These are phyloP conservation scores for Malus asiatica DNA, from an alignment of 306 rosid genomes.

Conservation along the genomic window DNA sequence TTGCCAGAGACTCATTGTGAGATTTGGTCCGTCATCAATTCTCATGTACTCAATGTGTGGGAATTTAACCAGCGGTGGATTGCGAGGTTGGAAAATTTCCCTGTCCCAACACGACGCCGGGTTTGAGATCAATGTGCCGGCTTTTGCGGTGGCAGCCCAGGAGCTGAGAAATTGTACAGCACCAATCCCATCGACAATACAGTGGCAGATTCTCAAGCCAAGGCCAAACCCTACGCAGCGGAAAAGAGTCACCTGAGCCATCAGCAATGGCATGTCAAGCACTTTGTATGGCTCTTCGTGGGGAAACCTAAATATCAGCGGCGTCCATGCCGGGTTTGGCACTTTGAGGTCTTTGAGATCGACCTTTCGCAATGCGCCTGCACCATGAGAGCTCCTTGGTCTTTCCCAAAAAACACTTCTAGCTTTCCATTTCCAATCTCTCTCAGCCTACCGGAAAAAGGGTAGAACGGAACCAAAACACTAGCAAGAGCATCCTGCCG, in stretches of 20 bases:
- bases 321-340: slow-evolving; percentile 90
- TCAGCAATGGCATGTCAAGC: slow-evolving; percentile 83
- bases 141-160: slow-evolving; percentile 75
- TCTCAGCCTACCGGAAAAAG: slow-evolving; percentile 74
- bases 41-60: slow-evolving; percentile 79
- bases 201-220: slow-evolving; percentile 92
- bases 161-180: slow-evolving; percentile 82
- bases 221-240: slow-evolving; percentile 82
- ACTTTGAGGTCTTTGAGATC: slow-evolving; percentile 61
- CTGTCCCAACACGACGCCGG: slow-evolving; percentile 75
- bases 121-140: slow-evolving; percentile 33
- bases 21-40: slow-evolving; percentile 66
- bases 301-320: slow-evolving; percentile 68
- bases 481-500: slow-evolving; percentile 52
- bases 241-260: slow-evolving; percentile 71
- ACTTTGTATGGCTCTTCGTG: slow-evolving; percentile 75
- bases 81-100: slow-evolving; percentile 53
- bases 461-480: slow-evolving; percentile 82
- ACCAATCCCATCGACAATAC: slow-evolving; percentile 88
- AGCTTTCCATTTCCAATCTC: slow-evolving; percentile 63
- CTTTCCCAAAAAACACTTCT: slow-evolving; percentile 64
- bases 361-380: slow-evolving; percentile 52
- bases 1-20: slow-evolving; percentile 54
- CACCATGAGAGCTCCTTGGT: slow-evolving; percentile 71
- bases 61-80: slow-evolving; percentile 54